Percentiles rank a stretch among this genome's conserved stretches.
phyloP scores from a whole-genome alignment of 2,329 filamentous ascomycete genomes.

The Talaromyces sp. region DNA sequence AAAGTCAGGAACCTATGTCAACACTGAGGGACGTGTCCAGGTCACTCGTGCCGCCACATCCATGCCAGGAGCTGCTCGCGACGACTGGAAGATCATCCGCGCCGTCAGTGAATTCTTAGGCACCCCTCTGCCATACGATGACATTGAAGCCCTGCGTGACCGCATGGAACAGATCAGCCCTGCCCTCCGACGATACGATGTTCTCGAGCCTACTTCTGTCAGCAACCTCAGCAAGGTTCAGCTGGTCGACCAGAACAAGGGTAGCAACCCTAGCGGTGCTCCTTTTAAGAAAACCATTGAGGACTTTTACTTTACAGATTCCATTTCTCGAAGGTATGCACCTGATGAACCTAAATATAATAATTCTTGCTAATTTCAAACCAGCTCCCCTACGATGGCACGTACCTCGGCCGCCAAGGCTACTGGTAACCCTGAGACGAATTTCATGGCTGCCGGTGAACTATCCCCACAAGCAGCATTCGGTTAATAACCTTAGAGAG shows the following conservation, averaged over 20 bases:
- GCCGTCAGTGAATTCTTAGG: slow-evolving; percentile 89
- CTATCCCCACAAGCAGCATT: slow-evolving; percentile 38
- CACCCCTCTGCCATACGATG: slow-evolving; percentile 83
- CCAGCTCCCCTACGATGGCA: slow-evolving; percentile 94
- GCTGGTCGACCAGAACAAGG: slow-evolving; percentile 94
- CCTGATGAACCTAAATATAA: neutral
- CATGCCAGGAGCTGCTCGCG: slow-evolving; percentile 81
- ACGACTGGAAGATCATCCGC: slow-evolving; percentile 98
- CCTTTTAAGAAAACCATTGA: slow-evolving; percentile 82
- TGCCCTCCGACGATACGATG: slow-evolving; percentile 81
- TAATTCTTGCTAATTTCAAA: neutral
- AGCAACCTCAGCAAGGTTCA: slow-evolving; percentile 82
- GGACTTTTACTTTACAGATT: slow-evolving; percentile 98
- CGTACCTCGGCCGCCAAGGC: slow-evolving; percentile 93
- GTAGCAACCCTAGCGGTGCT: slow-evolving; percentile 64
- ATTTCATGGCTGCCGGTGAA: slow-evolving; percentile 70
- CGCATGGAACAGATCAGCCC: slow-evolving; percentile 95
- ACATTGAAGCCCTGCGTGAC: slow-evolving; percentile 81
- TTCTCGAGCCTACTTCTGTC: slow-evolving; percentile 77
- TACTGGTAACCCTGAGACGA: slow-evolving; percentile 70
- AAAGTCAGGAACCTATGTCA: slow-evolving; percentile 93
- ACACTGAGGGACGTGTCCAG: slow-evolving; percentile 95
- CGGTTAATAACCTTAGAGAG: slow-evolving; percentile 17
- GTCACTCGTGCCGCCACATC: slow-evolving; percentile 87
- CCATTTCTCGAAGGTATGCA: slow-evolving; percentile 85